Conservation (phyloP, 2,329 filamentous ascomycete species). For the Metarhizium album region DNA sequence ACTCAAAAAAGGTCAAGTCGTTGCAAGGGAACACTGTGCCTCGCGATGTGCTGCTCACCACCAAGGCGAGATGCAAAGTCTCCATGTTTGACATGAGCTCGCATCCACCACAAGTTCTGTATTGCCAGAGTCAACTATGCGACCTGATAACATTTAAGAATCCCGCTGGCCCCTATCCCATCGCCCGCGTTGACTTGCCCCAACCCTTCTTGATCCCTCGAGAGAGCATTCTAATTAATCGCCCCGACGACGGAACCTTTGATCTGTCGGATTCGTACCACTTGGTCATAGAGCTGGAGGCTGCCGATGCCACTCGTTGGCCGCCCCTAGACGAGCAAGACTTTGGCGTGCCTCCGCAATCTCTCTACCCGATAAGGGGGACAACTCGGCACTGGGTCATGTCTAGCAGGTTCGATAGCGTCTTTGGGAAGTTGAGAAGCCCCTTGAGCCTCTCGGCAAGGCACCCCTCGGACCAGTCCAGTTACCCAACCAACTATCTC, state of each 20-base stretch:
- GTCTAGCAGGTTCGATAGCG: constrained; percentile 28
- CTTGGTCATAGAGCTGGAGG: constrained; percentile 41
- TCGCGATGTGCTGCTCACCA: constrained; percentile 18
- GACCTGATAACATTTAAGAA: constrained; percentile 40
- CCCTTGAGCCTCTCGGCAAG: constrained; percentile 19
- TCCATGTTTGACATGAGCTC: constrained; percentile 24
- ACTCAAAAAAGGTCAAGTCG: constrained; percentile 27
- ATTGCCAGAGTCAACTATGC: constrained; percentile 45
- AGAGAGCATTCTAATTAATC: constrained; percentile 38
- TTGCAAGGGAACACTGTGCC: constrained; percentile 18
- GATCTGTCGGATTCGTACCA: constrained; percentile 39
- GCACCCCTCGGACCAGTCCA: constrained; percentile 13
- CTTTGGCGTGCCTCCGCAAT: constrained; percentile 16
- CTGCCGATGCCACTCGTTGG: constrained; percentile 38
- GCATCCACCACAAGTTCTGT: constrained; percentile 31
- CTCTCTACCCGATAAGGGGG: constrained; percentile 11
- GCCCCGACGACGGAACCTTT: constrained; percentile 34
- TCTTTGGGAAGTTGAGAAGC: constrained; percentile 31
- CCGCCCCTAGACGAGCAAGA: constrained; percentile 35
- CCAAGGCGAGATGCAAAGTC: constrained; percentile 27
- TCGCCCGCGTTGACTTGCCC: constrained; percentile 37
- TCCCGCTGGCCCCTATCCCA: constrained; percentile 31
- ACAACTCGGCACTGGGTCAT: constrained; percentile 26
- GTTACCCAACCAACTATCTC: constrained; percentile 30
- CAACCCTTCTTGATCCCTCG: constrained; percentile 41